A percentile compares a stretch with the other conserved stretches of the same genome.
Evolutionary conservation across 257 asterid species (phyloP).

Genomic region (Linderniella brevidens): DNA sequence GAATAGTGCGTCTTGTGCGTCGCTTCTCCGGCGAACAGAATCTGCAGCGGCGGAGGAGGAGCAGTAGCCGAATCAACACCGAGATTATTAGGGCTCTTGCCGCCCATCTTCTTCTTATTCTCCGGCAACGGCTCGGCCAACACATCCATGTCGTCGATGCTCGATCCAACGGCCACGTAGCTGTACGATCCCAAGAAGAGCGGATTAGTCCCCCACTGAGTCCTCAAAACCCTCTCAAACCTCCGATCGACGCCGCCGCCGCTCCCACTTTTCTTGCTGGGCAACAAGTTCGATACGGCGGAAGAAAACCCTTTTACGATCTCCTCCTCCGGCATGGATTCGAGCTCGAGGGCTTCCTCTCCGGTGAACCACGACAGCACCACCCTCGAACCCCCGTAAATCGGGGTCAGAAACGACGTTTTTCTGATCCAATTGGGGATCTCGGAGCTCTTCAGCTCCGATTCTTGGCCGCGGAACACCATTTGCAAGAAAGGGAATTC

Average conservation of each 20-base stretch:
- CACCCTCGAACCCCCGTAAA: conserved; percentile 34
- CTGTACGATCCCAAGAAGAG: conserved; percentile 74
- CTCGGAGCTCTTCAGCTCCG: conserved; percentile 17
- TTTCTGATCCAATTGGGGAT: conserved; percentile 69
- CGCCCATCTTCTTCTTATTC: too few species aligned
- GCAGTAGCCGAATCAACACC: conserved; percentile 11
- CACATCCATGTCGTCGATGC: conserved; percentile 53
- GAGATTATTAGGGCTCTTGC: background rate
- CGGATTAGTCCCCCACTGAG: conserved; percentile 80
- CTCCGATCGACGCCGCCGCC: background rate
- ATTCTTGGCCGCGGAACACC: background rate
- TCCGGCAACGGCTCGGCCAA: conserved; percentile 74
- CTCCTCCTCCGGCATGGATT: conserved; percentile 40
- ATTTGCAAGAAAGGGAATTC: background rate
- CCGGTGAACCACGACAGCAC: conserved; percentile 75
- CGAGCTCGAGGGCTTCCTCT: conserved; percentile 58
- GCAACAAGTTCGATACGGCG: conserved; percentile 35
- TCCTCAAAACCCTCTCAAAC: conserved; percentile 41
- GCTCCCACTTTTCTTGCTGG: conserved; percentile 9
- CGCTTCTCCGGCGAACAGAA: conserved; percentile 87
- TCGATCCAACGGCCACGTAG: conserved; percentile 75
- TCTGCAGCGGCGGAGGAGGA: conserved; percentile 35
- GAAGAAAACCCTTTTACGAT: conserved; percentile 40
- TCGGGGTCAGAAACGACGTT: conserved; percentile 41
- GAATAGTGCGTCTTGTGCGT: conserved; percentile 71